These are phyloP conservation scores for Yamagishiella unicocca DNA, from an alignment of 139 green algal species.

Conservation along the genomic window DNA sequence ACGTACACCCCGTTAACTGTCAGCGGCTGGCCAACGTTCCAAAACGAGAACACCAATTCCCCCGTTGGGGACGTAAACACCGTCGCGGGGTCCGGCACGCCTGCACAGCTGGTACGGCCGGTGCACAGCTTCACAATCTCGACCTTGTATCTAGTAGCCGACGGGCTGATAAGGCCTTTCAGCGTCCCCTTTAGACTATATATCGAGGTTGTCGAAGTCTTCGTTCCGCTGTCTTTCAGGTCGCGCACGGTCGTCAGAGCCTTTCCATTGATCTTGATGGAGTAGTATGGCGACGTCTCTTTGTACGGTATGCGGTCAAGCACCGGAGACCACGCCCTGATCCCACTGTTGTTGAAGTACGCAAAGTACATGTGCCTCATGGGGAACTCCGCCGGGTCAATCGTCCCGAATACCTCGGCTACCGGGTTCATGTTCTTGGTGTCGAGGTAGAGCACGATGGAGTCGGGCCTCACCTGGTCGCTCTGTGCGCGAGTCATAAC, in stretches of 20 bases:
- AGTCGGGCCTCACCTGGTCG: neutral
- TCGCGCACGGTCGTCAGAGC: neutral
- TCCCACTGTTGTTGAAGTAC: neutral
- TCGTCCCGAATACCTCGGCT: neutral
- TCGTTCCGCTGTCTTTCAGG: constrained; percentile 15
- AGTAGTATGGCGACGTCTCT: neutral
- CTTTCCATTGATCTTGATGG: neutral
- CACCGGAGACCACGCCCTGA: neutral
- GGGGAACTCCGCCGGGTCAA: neutral
- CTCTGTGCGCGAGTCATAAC: neutral
- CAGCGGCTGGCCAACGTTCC: neutral
- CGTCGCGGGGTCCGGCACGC: neutral
- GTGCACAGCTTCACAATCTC: neutral
- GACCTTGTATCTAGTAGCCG: neutral
- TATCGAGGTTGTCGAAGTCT: neutral
- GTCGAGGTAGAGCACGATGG: constrained; percentile 3
- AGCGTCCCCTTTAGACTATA: constrained; percentile 12
- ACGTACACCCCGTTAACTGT: neutral
- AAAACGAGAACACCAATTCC: neutral
- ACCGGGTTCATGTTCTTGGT: neutral
- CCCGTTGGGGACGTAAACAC: constrained; percentile 5
- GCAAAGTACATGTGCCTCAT: constrained; percentile 5
- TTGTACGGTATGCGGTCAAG: neutral
- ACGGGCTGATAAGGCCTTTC: neutral
- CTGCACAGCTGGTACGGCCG: neutral